phyloP scores from a whole-genome alignment of 768 basidiomycete species.

The Tulasnella sp. region DNA sequence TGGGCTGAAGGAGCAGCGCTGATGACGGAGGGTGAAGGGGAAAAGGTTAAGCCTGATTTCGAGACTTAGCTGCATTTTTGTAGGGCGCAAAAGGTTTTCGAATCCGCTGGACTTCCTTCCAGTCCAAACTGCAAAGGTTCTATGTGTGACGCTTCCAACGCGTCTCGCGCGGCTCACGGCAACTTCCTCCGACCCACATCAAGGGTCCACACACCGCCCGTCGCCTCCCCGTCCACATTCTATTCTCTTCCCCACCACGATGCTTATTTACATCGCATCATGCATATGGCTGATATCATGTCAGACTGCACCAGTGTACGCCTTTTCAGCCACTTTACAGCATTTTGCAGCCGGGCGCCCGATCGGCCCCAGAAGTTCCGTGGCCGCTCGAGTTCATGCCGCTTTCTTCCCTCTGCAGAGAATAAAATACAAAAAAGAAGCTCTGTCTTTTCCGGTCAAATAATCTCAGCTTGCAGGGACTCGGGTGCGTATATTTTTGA shows the following conservation, averaged over 20 bases:
- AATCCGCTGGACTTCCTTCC: not conserved
- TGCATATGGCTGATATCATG: not conserved
- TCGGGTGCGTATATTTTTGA: not conserved
- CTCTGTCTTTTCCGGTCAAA: not conserved
- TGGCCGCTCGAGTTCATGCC: not conserved
- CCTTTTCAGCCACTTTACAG: not conserved
- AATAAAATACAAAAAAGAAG: no score
- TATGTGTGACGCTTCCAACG: not conserved
- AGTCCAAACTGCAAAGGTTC: conserved; percentile 6
- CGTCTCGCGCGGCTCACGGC: not conserved
- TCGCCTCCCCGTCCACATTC: not conserved
- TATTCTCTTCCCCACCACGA: not conserved
- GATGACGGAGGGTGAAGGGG: not conserved
- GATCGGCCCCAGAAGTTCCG: not conserved
- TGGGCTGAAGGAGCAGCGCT: not conserved
- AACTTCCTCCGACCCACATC: conserved; percentile 7
- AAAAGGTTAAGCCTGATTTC: not conserved
- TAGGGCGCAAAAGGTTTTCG: not conserved
- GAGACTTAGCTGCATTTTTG: not conserved
- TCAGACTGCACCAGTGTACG: not conserved
- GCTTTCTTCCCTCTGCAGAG: not conserved
- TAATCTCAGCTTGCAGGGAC: conserved; percentile 2
- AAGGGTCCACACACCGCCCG: not conserved
- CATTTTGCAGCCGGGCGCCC: not conserved
- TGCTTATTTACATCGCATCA: not conserved